Percentiles rank a stretch among this genome's conserved stretches.
Conservation (phyloP, 768 basidiomycete genomes). For the Auriculariales sp. region DNA sequence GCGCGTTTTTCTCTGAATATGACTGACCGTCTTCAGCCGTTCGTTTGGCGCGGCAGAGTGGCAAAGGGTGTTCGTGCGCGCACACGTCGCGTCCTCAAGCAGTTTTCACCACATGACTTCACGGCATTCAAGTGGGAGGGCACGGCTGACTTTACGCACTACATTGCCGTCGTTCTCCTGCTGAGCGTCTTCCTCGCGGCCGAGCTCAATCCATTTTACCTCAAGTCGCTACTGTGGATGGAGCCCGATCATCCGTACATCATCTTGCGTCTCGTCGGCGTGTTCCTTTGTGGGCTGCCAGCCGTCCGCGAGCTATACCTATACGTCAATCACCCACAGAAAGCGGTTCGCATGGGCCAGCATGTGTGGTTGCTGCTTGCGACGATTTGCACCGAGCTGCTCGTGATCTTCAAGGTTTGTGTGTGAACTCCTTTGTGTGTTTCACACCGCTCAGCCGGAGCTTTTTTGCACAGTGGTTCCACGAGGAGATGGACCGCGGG, state of each 20-base stretch:
- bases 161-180: slow-evolving; percentile 57
- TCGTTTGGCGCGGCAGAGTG: slow-evolving; percentile 74
- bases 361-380: slow-evolving; percentile 79
- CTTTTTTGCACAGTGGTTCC: no score
- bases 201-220: slow-evolving; percentile 78
- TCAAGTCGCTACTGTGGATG: slow-evolving; percentile 81
- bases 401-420: slow-evolving; percentile 67
- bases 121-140: slow-evolving; percentile 80
- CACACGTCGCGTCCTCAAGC: slow-evolving; percentile 63
- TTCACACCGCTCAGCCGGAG: no score
- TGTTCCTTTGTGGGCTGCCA: slow-evolving; percentile 78
- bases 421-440: no score
- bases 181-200: slow-evolving; percentile 70
- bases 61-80: slow-evolving; percentile 66
- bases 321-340: slow-evolving; percentile 25
- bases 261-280: slow-evolving; percentile 51
- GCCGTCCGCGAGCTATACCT: slow-evolving; percentile 75
- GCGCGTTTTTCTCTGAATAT: neutral
- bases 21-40: slow-evolving; percentile 36
- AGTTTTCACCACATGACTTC: slow-evolving; percentile 80
- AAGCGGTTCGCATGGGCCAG: slow-evolving; percentile 78
- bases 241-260: slow-evolving; percentile 82
- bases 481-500: slow-evolving; percentile 73
- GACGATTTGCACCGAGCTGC: slow-evolving; percentile 68
- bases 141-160: slow-evolving; percentile 62